Percentiles rank a stretch among this genome's conserved stretches.
Evolutionary conservation across 129 eudicot species (phyloP).

Genomic region (Cynara cardunculus): DNA sequence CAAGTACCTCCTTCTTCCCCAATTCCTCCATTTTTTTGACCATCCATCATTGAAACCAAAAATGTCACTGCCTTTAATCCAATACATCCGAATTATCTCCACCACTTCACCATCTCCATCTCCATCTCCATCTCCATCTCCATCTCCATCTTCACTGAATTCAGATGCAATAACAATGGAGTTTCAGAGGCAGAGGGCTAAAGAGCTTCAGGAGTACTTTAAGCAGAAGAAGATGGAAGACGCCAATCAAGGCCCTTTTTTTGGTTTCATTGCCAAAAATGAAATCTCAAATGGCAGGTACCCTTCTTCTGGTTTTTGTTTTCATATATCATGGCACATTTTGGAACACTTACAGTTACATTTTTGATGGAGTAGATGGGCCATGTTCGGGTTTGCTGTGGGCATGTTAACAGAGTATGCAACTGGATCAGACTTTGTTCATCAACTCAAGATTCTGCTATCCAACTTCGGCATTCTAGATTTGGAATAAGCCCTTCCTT

Average conservation of each 20-base stretch:
- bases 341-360: no score
- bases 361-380: slow-evolving; percentile 77
- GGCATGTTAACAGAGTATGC: slow-evolving; percentile 98
- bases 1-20: neutral
- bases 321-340: no score
- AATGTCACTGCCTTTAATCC: slow-evolving; percentile 78
- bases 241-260: slow-evolving; percentile 66
- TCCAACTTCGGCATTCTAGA: slow-evolving; percentile 94
- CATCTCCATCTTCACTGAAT: slow-evolving; percentile 13
- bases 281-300: slow-evolving; percentile 95
- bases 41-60: neutral
- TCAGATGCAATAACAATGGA: slow-evolving; percentile 68
- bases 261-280: slow-evolving; percentile 79
- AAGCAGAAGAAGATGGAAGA: slow-evolving; percentile 81
- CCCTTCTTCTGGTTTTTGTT: neutral
- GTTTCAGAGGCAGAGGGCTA: slow-evolving; percentile 90
- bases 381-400: slow-evolving; percentile 97
- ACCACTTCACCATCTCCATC: slow-evolving; percentile 19
- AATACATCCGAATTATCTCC: slow-evolving; percentile 39
- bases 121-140: slow-evolving; percentile 32
- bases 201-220: slow-evolving; percentile 86
- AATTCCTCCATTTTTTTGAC: neutral
- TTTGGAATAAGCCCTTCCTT: slow-evolving; percentile 59
- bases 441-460: slow-evolving; percentile 88
- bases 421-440: slow-evolving; percentile 93